A percentile compares a stretch with the other conserved stretches of the same genome.
phyloP scores from a whole-genome alignment of 1,284 basidiomycete species.

The Cystobasidiaceae sp. region DNA sequence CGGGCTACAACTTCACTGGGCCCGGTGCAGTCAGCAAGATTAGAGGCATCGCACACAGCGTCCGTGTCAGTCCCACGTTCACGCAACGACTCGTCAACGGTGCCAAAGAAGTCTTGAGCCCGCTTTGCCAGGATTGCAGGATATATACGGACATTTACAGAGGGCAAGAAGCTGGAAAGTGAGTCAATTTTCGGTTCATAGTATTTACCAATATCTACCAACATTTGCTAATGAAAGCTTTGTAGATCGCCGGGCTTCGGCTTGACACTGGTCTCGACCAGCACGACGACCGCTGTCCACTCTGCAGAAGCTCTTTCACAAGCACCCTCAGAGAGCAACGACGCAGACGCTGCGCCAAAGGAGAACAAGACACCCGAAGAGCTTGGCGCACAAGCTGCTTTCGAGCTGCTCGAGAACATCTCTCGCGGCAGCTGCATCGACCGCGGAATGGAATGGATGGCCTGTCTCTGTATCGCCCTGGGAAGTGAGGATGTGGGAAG shows the following conservation, averaged over 20 bases:
- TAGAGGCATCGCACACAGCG: constrained; percentile 91
- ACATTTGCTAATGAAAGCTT: neutral
- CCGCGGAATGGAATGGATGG: constrained; percentile 78
- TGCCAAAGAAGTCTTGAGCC: constrained; percentile 81
- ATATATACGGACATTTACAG: constrained; percentile 98
- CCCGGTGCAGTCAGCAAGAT: constrained; percentile 88
- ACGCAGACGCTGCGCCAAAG: neutral
- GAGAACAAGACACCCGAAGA: constrained; percentile 31
- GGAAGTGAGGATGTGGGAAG: constrained; percentile 93
- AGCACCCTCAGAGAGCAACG: constrained; percentile 47
- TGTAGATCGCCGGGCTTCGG: constrained; percentile 90
- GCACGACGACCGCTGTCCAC: constrained; percentile 84
- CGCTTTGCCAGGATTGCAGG: constrained; percentile 97
- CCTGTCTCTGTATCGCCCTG: constrained; percentile 83
- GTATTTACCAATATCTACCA: no score
- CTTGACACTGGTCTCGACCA: constrained; percentile 80
- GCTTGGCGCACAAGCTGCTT: constrained; percentile 70
- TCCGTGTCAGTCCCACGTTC: constrained; percentile 92
- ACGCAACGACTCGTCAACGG: constrained; percentile 97
- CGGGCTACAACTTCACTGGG: constrained; percentile 80
- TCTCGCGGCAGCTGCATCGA: constrained; percentile 84
- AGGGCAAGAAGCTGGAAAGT: constrained; percentile 94
- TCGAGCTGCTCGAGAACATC: constrained; percentile 72
- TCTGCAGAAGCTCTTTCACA: constrained; percentile 77
- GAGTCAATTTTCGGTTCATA: constrained; percentile 43